Evolutionary conservation across 768 basidiomycete genomes (phyloP).

Genomic region (Mrakia hoshinonis): DNA sequence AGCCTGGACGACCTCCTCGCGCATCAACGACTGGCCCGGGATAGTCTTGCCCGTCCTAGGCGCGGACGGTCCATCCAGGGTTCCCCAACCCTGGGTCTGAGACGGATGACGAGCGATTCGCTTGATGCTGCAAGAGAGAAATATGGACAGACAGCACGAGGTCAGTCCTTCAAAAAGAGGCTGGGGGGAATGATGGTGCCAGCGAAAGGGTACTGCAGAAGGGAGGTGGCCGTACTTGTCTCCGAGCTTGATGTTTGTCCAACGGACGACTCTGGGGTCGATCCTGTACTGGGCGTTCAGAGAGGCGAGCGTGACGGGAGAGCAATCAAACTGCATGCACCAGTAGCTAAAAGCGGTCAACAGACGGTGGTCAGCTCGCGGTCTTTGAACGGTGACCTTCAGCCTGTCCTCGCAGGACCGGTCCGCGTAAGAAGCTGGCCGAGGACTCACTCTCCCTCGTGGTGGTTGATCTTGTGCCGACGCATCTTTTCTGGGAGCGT

Average conservation of each 20-base stretch:
- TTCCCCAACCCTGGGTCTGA: background rate
- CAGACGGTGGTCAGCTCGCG: background rate
- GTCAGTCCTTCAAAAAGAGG: too few relatives aligned
- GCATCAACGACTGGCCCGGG: too few relatives aligned
- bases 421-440: too few relatives aligned
- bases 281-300: slow-evolving; percentile 11
- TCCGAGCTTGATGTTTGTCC: slow-evolving; percentile 29
- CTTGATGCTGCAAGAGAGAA: slow-evolving; percentile 3
- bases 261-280: slow-evolving; percentile 25
- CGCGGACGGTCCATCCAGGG: too few relatives aligned
- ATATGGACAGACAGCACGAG: background rate
- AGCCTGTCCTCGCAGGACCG: background rate
- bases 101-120: background rate
- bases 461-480: slow-evolving; percentile 24
- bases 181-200: background rate
- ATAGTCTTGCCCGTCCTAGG: too few relatives aligned
- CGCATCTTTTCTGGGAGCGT: slow-evolving; percentile 23
- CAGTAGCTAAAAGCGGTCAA: slow-evolving; percentile 11
- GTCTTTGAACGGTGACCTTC: background rate
- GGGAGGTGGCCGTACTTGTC: background rate
- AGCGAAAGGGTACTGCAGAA: too few relatives aligned
- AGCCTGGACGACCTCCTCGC: too few relatives aligned
- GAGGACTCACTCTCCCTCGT: slow-evolving; percentile 24
- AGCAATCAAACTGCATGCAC: slow-evolving; percentile 27
- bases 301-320: slow-evolving; percentile 19